Evolutionary conservation across 1,284 basidiomycete species (phyloP), one percentile per base, ranked within the genome.

Genomic region (Pseudozyma tsukubaensis): DNA sequence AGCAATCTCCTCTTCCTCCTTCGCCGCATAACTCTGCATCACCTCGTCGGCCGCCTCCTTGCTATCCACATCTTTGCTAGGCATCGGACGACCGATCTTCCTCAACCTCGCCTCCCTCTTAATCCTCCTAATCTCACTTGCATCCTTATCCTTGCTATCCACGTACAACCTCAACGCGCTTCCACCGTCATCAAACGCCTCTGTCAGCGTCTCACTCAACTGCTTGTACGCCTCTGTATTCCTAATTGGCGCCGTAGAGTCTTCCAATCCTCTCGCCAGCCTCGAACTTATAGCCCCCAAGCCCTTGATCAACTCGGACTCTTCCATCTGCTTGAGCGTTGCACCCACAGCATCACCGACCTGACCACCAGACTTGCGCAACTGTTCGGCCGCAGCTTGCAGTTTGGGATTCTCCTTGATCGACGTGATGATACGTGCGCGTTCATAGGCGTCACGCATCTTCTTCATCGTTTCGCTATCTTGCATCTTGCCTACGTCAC

Each of bases 371-470:
- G 91, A 89, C 84, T 92, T 92, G 82, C 89, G 91, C 61, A 99
- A 88, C 80, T 95, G 92, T 80, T 95, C 92, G 1, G 94, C 95
- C 0, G 95, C 96, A 0, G 92, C 92, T 60, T 92, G 90, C 63
- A 99, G 87, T 59, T 90, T 88, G 10, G 97, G 97, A 83, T 99
- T 99, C 86, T 97, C 93, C 87, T 97, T 93, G 72, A 99, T 97
- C 79, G 94, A 94, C 11, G 93, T 92, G 18, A 92, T 91, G 76
- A 97, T 94, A 86, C 95, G 89, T 12, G 94, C 93, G 68, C 92
- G 90, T 87, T 98, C 96, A 86, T 98, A 98, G 64, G 93, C 91
- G 51, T 92, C 93, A 81, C 89, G 88, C 13, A 94, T 94, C 78
- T 88, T 89, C 87, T 93, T 94, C 93, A 98, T 92, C n/a, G 95